phyloP scores from a whole-genome alignment of 2,329 filamentous ascomycete species.

The Ophiocordyceps polyrhachis-furcata region DNA sequence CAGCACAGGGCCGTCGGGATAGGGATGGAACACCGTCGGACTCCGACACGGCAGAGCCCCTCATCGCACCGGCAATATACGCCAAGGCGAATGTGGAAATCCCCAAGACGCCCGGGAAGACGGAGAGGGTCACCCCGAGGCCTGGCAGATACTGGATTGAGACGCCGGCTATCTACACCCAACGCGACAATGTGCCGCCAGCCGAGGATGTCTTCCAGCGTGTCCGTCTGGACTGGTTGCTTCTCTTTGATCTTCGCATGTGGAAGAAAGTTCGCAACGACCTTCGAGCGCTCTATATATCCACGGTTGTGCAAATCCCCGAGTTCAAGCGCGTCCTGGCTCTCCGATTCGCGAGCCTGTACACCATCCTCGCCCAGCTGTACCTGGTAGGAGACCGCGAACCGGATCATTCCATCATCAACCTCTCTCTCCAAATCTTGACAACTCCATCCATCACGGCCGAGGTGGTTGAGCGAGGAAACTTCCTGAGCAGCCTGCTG shows the following conservation, averaged over 20 bases:
- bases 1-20: conserved; percentile 32
- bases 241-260: conserved; percentile 83
- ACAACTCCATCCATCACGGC: conserved; percentile 93
- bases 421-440: conserved; percentile 87
- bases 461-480: conserved; percentile 84
- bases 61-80: conserved; percentile 42
- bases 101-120: conserved; percentile 59
- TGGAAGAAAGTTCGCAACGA: conserved; percentile 94
- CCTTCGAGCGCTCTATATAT: conserved; percentile 84
- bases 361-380: conserved; percentile 81
- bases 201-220: conserved; percentile 82
- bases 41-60: conserved; percentile 47
- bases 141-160: conserved; percentile 75
- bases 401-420: conserved; percentile 96
- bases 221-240: conserved; percentile 81
- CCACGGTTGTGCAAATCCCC: conserved; percentile 85
- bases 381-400: conserved; percentile 93
- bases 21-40: conserved; percentile 51
- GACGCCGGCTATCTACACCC: conserved; percentile 51
- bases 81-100: conserved; percentile 51
- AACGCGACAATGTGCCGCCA: conserved; percentile 41
- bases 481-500: conserved; percentile 88
- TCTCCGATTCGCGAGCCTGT: conserved; percentile 82
- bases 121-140: conserved; percentile 29
- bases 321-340: conserved; percentile 91